phyloP scores from a whole-genome alignment of 2,329 filamentous ascomycete genomes.

The Neonectria hederae region DNA sequence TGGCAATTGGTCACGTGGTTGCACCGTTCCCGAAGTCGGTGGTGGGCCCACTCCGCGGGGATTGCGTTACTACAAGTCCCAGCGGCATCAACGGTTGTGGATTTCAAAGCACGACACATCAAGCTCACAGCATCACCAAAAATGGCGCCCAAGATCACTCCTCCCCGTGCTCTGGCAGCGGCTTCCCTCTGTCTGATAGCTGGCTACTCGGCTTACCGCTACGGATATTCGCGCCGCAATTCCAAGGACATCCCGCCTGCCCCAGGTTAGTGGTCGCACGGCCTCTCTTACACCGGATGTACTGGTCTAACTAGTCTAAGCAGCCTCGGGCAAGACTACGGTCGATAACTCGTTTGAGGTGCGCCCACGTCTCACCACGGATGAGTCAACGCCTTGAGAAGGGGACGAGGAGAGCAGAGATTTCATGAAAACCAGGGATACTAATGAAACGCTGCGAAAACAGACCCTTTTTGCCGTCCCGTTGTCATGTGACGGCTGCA shows the following conservation, averaged over 20 bases:
- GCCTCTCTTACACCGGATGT: conserved; percentile 39
- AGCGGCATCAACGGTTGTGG: conserved; percentile 39
- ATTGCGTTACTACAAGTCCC: conserved; percentile 30
- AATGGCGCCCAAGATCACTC: conserved; percentile 43
- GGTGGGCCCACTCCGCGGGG: conserved; percentile 28
- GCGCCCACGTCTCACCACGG: conserved; percentile 37
- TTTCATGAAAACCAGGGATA: conserved; percentile 28
- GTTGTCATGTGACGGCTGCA: conserved; percentile 88
- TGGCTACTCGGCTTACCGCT: conserved; percentile 44
- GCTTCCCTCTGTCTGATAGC: conserved; percentile 42
- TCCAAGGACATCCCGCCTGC: conserved; percentile 32
- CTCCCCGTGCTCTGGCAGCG: conserved; percentile 42
- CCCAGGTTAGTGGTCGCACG: conserved; percentile 35
- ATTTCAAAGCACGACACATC: conserved; percentile 48
- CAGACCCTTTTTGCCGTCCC: conserved; percentile 96
- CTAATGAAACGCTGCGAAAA: conserved; percentile 50
- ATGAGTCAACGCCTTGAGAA: conserved; percentile 37
- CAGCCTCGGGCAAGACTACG: conserved; percentile 51
- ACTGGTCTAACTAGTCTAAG: conserved; percentile 34
- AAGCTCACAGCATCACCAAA: conserved; percentile 29
- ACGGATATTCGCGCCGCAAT: conserved; percentile 35
- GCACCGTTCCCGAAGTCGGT: conserved; percentile 35
- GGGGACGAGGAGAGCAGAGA: conserved; percentile 37
- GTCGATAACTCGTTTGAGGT: conserved; percentile 59
- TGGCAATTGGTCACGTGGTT: conserved; percentile 31